Conservation (phyloP, 192 early-diverging fungal species). For the Phycomyces nitens region DNA sequence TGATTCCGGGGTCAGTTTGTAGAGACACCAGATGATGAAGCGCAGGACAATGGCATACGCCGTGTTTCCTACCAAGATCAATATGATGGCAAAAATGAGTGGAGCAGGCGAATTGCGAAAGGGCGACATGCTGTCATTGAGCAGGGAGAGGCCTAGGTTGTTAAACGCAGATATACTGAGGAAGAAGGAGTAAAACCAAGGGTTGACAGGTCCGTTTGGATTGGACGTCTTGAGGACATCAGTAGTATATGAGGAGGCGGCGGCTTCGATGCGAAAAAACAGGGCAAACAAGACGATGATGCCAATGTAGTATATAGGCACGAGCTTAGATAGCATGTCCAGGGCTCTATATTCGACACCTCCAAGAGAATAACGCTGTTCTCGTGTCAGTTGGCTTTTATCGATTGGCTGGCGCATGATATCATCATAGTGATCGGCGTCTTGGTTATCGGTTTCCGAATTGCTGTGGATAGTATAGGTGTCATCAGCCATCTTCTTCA, state of each 20-base stretch:
- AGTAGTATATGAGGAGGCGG: slow-evolving; percentile 19
- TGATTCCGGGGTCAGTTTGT: slow-evolving; percentile 15
- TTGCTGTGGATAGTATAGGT: neutral
- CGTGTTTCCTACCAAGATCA: slow-evolving; percentile 34
- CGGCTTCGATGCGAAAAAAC: slow-evolving; percentile 25
- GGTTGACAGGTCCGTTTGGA: slow-evolving; percentile 8
- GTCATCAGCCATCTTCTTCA: slow-evolving; percentile 6
- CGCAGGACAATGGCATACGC: slow-evolving; percentile 31
- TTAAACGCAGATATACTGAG: slow-evolving; percentile 27
- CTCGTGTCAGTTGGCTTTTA: slow-evolving; percentile 31
- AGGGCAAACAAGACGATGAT: slow-evolving; percentile 21
- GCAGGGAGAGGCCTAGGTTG: slow-evolving; percentile 21
- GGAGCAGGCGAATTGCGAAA: slow-evolving; percentile 24
- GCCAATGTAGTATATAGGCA: slow-evolving; percentile 29
- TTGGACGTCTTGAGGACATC: slow-evolving; percentile 25
- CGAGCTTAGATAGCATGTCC: slow-evolving; percentile 19
- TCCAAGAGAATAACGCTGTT: slow-evolving; percentile 27
- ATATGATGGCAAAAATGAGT: slow-evolving; percentile 18
- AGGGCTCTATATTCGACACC: slow-evolving; percentile 34
- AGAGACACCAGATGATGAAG: slow-evolving; percentile 30
- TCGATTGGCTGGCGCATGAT: slow-evolving; percentile 24
- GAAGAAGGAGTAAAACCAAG: slow-evolving; percentile 35
- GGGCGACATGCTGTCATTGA: slow-evolving; percentile 29
- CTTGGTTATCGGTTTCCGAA: neutral
- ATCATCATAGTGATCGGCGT: neutral